Conservation (phyloP, 495 filamentous ascomycete genomes). For the Thermothielavioides terrestris region DNA sequence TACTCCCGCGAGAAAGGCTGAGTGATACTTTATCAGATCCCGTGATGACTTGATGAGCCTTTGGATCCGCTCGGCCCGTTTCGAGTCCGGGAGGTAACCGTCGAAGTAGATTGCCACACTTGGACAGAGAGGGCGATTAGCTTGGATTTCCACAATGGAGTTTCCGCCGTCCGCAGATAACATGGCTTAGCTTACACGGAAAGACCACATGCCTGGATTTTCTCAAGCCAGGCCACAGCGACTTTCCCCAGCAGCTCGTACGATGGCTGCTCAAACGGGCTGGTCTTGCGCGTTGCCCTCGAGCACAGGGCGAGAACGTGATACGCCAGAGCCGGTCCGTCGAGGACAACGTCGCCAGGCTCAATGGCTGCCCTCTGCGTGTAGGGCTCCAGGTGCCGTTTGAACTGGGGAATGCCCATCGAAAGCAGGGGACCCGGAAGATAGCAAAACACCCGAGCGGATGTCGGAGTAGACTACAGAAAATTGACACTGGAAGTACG, state of each 20-base stretch:
- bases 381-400: constrained; percentile 49
- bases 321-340: constrained; percentile 69
- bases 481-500: too few relatives aligned
- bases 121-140: constrained; percentile 6
- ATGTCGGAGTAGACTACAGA: too few relatives aligned
- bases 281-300: constrained; percentile 22
- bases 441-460: too few relatives aligned
- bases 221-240: constrained; percentile 52
- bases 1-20: constrained; percentile 7
- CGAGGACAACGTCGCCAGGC: constrained; percentile 49
- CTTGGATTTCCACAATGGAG: too few relatives aligned
- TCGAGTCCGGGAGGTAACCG: constrained; percentile 52
- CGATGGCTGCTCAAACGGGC: constrained; percentile 47
- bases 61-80: constrained; percentile 23
- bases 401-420: constrained; percentile 69
- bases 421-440: neutral
- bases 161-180: too few relatives aligned
- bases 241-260: constrained; percentile 53
- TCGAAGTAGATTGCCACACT: constrained; percentile 67
- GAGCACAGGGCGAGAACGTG: constrained; percentile 54
- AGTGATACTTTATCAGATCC: constrained; percentile 19
- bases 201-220: constrained; percentile 42
- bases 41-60: constrained; percentile 18
- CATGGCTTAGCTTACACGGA: constrained; percentile 43
- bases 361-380: constrained; percentile 40